Evolutionary conservation across 352 stramenopile species (phyloP).

Genomic region (Phytophthora multivora): DNA sequence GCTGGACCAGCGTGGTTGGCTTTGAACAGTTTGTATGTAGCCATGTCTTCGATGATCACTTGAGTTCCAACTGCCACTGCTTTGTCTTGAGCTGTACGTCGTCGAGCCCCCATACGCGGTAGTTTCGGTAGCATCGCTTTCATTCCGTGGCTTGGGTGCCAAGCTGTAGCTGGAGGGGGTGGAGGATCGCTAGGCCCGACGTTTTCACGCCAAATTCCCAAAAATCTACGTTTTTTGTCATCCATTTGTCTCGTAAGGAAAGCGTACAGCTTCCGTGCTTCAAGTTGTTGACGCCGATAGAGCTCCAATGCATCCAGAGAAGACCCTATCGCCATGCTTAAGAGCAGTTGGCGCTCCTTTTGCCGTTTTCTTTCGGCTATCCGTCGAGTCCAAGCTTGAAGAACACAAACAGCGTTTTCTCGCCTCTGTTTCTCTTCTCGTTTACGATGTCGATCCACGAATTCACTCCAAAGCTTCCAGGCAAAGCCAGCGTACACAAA

Average conservation of each 20-base stretch:
- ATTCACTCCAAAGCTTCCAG: constrained; percentile 58
- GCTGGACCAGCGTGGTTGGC: constrained; percentile 65
- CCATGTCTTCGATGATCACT: constrained; percentile 61
- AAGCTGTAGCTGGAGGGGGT: constrained; percentile 30
- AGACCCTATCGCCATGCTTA: constrained; percentile 17
- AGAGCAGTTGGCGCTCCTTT: constrained; percentile 15
- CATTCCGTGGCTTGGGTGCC: constrained; percentile 78
- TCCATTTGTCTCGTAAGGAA: constrained; percentile 45
- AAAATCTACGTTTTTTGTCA: constrained; percentile 25
- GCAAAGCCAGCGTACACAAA: constrained; percentile 66
- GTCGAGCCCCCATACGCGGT: constrained; percentile 36
- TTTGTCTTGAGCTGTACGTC: constrained; percentile 24
- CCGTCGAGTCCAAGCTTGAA: constrained; percentile 56
- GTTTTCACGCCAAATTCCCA: constrained; percentile 38
- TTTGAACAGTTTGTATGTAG: constrained; percentile 70
- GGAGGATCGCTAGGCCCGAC: constrained; percentile 22
- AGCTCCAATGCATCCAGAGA: constrained; percentile 50
- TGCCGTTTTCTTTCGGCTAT: constrained; percentile 17
- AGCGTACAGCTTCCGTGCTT: constrained; percentile 49
- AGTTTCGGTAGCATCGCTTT: constrained; percentile 55
- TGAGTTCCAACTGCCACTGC: constrained; percentile 36
- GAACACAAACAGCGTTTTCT: constrained; percentile 18
- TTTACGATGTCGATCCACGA: constrained; percentile 41
- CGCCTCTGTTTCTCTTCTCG: constrained; percentile 38
- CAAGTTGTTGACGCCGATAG: constrained; percentile 45